Conservation (phyloP, 495 filamentous ascomycete species). For the Collariella sp. region DNA sequence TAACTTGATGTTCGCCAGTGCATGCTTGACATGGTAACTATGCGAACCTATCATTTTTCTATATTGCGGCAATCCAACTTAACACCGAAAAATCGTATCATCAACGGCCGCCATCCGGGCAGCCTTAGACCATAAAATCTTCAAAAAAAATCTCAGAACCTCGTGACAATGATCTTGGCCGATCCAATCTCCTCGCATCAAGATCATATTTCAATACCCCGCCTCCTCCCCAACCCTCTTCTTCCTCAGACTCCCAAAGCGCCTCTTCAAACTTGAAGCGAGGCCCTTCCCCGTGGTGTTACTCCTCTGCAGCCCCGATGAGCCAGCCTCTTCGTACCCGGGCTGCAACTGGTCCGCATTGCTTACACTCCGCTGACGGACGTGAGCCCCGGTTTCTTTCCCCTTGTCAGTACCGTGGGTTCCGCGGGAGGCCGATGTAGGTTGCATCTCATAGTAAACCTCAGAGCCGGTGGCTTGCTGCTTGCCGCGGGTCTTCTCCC, state of each 20-base stretch:
- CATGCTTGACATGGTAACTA: too few species aligned
- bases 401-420: conserved; percentile 6
- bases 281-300: conserved; percentile 34
- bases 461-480: neutral
- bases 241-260: conserved; percentile 39
- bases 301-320: conserved; percentile 18
- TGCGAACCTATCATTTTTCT: too few species aligned
- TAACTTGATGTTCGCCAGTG: too few species aligned
- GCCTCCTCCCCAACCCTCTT: conserved; percentile 13
- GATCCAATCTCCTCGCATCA: neutral
- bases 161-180: neutral
- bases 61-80: too few species aligned
- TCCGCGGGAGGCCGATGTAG: neutral
- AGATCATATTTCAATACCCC: neutral
- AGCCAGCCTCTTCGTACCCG: neutral
- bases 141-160: too few species aligned
- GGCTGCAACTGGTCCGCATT: neutral
- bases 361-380: conserved; percentile 30
- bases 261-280: conserved; percentile 36
- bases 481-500: conserved; percentile 31
- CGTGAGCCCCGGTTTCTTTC: neutral
- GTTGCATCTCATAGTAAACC: conserved; percentile 37
- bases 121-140: too few species aligned
- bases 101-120: too few species aligned
- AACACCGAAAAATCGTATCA: too few species aligned